Percentiles rank a stretch among this genome's conserved stretches.
These are phyloP conservation scores for Lachnellula subtilissima DNA, from an alignment of 2,329 filamentous ascomycete genomes.

Conservation along the genomic window DNA sequence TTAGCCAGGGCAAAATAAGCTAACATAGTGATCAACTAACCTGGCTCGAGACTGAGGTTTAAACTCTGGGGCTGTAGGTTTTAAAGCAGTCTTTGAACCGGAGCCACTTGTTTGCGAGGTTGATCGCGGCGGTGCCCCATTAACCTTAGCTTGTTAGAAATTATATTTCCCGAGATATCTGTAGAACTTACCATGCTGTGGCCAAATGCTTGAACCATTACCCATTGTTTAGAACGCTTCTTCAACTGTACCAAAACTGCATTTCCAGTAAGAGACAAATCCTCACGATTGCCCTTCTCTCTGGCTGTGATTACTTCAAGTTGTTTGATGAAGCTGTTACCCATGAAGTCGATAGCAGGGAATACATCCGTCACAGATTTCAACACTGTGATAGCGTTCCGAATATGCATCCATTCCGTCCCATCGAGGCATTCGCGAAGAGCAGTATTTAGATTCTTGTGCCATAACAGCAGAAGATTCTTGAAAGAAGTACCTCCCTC, in stretches of 20 bases:
- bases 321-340: constrained; percentile 58
- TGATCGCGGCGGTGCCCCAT: constrained; percentile 3
- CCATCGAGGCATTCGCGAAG: constrained; percentile 77
- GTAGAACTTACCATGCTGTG: constrained; percentile 52
- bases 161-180: neutral
- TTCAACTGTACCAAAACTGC: constrained; percentile 67
- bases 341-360: constrained; percentile 87
- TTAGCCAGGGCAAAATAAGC: constrained; percentile 29
- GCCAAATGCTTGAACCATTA: constrained; percentile 69
- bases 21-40: constrained; percentile 19
- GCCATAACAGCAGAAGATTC: constrained; percentile 83
- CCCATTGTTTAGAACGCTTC: constrained; percentile 62
- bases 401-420: constrained; percentile 94
- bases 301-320: constrained; percentile 62
- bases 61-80: constrained; percentile 59
- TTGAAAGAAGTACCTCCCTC: constrained; percentile 59
- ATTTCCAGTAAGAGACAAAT: constrained; percentile 68
- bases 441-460: constrained; percentile 73
- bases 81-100: constrained; percentile 41
- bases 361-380: constrained; percentile 77
- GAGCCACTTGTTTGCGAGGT: constrained; percentile 11
- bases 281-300: constrained; percentile 61
- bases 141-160: neutral
- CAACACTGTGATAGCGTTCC: constrained; percentile 87
- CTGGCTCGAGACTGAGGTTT: constrained; percentile 44